Conservation (phyloP, 768 basidiomycete genomes). For the Tulasnella sp. region DNA sequence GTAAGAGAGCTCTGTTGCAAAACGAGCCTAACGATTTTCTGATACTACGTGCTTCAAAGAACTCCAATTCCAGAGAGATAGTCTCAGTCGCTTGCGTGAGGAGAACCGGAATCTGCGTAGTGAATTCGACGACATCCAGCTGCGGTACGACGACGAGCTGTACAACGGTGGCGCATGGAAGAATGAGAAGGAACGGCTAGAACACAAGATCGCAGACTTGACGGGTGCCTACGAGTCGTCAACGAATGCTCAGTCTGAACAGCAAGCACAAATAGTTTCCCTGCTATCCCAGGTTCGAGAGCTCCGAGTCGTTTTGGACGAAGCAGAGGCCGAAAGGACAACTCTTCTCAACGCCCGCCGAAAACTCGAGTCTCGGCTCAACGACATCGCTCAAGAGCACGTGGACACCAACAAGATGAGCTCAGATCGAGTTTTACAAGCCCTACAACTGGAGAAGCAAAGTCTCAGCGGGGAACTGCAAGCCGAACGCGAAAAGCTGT, state of each 20-base stretch:
- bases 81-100: constrained; percentile 65
- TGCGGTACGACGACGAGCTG: constrained; percentile 68
- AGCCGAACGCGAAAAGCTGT: constrained; percentile 66
- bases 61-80: constrained; percentile 68
- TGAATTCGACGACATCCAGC: constrained; percentile 65
- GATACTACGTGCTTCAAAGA: constrained; percentile 36
- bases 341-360: constrained; percentile 76
- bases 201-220: constrained; percentile 70
- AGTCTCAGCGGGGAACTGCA: constrained; percentile 71
- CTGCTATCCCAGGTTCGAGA: constrained; percentile 82
- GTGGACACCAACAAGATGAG: constrained; percentile 61
- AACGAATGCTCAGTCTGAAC: constrained; percentile 62
- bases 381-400: constrained; percentile 68
- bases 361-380: constrained; percentile 69
- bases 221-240: constrained; percentile 70
- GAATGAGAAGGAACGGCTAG: constrained; percentile 80
- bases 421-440: constrained; percentile 66
- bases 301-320: constrained; percentile 69
- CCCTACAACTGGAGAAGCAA: constrained; percentile 69
- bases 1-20: constrained; percentile 30
- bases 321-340: constrained; percentile 73
- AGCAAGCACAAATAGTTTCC: constrained; percentile 74
- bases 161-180: constrained; percentile 75
- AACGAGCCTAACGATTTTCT: neutral
- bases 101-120: constrained; percentile 72